These are phyloP conservation scores for Massariosphaeria phaeospora DNA, from an alignment of 495 filamentous ascomycete genomes.

Conservation along the genomic window DNA sequence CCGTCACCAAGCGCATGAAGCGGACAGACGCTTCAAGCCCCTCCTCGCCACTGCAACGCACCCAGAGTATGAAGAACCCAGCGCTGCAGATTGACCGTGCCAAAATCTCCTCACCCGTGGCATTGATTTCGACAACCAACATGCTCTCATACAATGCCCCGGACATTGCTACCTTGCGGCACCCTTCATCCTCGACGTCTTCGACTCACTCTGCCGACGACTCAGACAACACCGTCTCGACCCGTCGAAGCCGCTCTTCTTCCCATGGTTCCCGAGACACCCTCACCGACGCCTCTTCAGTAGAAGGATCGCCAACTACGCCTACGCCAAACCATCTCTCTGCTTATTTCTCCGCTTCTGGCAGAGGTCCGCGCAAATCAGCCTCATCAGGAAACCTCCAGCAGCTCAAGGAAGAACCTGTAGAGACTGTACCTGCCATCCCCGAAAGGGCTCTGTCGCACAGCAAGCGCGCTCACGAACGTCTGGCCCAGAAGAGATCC, in stretches of 20 bases:
- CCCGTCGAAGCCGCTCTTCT: constrained; percentile 30
- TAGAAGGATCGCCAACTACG: constrained; percentile 53
- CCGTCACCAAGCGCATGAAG: constrained; percentile 30
- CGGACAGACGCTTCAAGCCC: constrained; percentile 13
- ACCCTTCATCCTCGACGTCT: constrained; percentile 44
- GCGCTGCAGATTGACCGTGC: constrained; percentile 29
- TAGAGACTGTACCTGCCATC: constrained; percentile 42
- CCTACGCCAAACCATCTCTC: constrained; percentile 74
- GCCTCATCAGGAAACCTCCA: constrained; percentile 40
- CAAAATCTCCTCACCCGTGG: constrained; percentile 82
- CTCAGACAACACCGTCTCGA: constrained; percentile 47
- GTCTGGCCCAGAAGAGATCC: constrained; percentile 63
- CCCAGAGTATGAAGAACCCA: constrained; percentile 43
- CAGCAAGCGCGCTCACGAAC: constrained; percentile 72
- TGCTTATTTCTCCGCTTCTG: constrained; percentile 62
- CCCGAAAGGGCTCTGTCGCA: constrained; percentile 76
- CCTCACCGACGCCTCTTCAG: constrained; percentile 67
- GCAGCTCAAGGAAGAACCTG: constrained; percentile 45
- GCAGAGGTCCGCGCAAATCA: constrained; percentile 41
- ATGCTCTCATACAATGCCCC: constrained; percentile 93
- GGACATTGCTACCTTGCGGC: constrained; percentile 50
- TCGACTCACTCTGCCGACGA: constrained; percentile 56
- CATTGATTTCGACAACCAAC: constrained; percentile 89
- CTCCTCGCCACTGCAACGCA: constrained; percentile 12
- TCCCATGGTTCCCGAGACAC: constrained; percentile 55